These are phyloP conservation scores for Vaucheria bursata DNA, from an alignment of 352 stramenopile genomes.

Conservation along the genomic window DNA sequence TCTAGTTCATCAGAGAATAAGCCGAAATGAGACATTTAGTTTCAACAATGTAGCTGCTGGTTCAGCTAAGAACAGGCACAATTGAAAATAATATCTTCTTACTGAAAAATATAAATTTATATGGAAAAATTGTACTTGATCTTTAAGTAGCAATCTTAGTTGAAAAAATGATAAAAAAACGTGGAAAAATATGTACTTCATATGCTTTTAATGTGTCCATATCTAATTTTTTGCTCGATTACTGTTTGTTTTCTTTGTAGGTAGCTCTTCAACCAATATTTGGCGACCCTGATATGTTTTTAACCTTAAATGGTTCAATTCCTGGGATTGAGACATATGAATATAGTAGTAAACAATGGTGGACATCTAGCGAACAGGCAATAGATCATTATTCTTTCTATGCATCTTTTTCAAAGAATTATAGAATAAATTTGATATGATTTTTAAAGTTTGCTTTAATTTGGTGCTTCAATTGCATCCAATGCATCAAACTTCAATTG, in stretches of 20 bases:
- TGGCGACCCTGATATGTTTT: conserved; percentile 1
- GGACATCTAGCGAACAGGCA: conserved; percentile 1
- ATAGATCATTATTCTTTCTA: too few species aligned
- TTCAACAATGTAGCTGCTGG: too few species aligned
- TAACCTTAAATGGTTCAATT: not conserved
- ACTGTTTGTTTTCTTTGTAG: not conserved
- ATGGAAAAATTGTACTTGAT: not conserved
- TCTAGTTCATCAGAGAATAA: too few species aligned
- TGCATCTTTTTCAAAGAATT: too few species aligned
- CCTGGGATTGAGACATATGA: not conserved
- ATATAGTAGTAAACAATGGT: conserved; percentile 6
- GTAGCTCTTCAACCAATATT: not conserved
- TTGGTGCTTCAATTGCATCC: too few species aligned
- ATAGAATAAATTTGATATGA: too few species aligned
- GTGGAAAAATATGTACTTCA: not conserved
- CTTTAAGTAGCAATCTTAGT: not conserved
- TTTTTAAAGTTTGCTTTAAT: too few species aligned
- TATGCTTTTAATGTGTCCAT: not conserved
- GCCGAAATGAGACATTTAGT: too few species aligned
- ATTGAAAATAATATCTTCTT: not conserved
- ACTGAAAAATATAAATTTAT: not conserved
- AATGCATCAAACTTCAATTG: too few species aligned
- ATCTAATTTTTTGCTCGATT: not conserved
- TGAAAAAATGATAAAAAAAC: not conserved
- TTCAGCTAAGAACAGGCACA: too few species aligned